Conservation (phyloP, 345 rosid genomes). For the Durio zibethinus region DNA sequence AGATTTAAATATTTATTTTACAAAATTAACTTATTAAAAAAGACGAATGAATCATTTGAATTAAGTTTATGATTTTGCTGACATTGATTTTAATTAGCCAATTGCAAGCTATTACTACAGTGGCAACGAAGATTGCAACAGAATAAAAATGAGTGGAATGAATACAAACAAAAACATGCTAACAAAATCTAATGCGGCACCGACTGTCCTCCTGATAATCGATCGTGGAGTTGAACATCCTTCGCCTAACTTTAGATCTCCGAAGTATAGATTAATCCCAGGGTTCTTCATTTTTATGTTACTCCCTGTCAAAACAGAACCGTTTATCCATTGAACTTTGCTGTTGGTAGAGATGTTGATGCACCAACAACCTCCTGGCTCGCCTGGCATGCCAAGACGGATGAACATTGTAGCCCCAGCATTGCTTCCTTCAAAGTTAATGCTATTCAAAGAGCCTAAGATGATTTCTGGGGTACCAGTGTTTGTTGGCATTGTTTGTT, state of each 20-base stretch:
- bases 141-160: not conserved
- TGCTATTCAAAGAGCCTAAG: constrained; percentile 18
- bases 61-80: no score
- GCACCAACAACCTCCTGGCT: constrained; percentile 39
- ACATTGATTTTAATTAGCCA: no score
- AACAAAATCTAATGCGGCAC: not conserved
- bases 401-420: constrained; percentile 56
- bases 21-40: no score
- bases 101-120: not conserved
- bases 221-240: not conserved
- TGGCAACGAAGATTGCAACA: not conserved
- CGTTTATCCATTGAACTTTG: constrained; percentile 48
- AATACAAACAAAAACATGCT: not conserved
- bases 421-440: constrained; percentile 55
- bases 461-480: constrained; percentile 5
- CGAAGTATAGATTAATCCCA: constrained; percentile 37
- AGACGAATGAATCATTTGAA: no score
- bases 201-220: not conserved
- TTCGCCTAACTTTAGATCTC: constrained; percentile 24
- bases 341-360: constrained; percentile 60
- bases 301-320: constrained; percentile 41
- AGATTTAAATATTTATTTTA: no score
- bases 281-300: constrained; percentile 42
- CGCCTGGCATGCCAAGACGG: constrained; percentile 26
- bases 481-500: not conserved